Percentiles rank a stretch among this genome's conserved stretches.
phyloP scores from a whole-genome alignment of 1,284 basidiomycete genomes.

The Cutaneotrichosporon cutaneum region DNA sequence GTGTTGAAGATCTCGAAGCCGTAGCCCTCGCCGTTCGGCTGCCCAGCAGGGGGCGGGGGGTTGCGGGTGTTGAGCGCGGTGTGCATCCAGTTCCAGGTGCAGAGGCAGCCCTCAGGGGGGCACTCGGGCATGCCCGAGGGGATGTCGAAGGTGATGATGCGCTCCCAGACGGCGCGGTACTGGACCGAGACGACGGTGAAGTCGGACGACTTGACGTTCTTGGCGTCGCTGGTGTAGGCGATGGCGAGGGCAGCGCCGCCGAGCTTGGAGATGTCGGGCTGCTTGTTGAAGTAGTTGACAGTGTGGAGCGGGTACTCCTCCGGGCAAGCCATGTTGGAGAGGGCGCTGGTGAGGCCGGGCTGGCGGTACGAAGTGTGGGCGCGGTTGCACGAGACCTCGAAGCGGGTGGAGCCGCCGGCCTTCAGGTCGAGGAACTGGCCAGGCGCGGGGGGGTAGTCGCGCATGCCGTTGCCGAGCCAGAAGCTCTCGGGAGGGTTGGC shows the following conservation, averaged over 20 bases:
- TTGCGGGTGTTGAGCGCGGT: constrained; percentile 6
- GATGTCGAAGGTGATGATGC: constrained; percentile 7
- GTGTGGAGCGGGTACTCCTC: constrained; percentile 9
- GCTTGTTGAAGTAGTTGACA: constrained; percentile 8
- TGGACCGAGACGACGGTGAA: constrained; percentile 70
- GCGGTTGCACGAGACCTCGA: constrained; percentile 19
- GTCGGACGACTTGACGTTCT: constrained; percentile 61
- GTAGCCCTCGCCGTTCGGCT: constrained; percentile 19
- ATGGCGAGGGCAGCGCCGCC: constrained; percentile 22
- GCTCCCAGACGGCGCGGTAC: constrained; percentile 50
- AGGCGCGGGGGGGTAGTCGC: constrained; percentile 1
- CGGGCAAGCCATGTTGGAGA: background rate
- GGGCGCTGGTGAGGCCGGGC: background rate
- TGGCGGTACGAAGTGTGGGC: constrained; percentile 6
- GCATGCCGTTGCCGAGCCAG: constrained; percentile 15
- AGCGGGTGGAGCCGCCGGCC: constrained; percentile 1
- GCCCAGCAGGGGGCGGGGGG: background rate
- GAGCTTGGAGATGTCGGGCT: constrained; percentile 4
- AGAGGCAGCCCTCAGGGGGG: constrained; percentile 64
- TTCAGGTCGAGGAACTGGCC: constrained; percentile 16
- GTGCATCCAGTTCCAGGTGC: constrained; percentile 57
- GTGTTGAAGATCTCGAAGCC: constrained; percentile 60
- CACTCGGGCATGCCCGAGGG: constrained; percentile 63
- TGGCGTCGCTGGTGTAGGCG: constrained; percentile 17
- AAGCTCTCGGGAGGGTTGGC: constrained; percentile 3